These are phyloP conservation scores for Colletotrichum salicis DNA, from an alignment of 2,329 filamentous ascomycete species.

Conservation along the genomic window DNA sequence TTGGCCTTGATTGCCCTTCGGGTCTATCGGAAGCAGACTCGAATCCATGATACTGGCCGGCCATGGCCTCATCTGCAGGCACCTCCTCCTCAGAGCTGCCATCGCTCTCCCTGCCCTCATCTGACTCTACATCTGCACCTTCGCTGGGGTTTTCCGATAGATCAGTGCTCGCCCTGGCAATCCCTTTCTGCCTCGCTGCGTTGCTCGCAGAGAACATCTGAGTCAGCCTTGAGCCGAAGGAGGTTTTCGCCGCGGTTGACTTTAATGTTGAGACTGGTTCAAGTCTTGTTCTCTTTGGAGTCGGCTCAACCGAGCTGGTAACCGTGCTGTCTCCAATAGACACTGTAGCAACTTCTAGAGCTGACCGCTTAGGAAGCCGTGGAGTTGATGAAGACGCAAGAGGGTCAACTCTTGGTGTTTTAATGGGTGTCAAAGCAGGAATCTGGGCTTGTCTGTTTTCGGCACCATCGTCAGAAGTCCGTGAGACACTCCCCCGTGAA, in stretches of 20 bases:
- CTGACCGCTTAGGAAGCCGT: slow-evolving; percentile 63
- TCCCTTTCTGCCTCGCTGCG: slow-evolving; percentile 27
- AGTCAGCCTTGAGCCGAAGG: slow-evolving; percentile 55
- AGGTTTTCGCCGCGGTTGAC: slow-evolving; percentile 38
- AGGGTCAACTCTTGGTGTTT: slow-evolving; percentile 2
- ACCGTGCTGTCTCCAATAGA: slow-evolving; percentile 77
- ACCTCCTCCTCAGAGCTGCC: not conserved
- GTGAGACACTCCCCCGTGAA: not conserved
- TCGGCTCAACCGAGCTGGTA: slow-evolving; percentile 72
- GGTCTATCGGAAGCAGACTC: not conserved
- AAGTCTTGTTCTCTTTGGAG: slow-evolving; percentile 49
- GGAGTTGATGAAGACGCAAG: not conserved
- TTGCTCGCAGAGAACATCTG: slow-evolving; percentile 54
- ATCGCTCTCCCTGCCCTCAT: not conserved
- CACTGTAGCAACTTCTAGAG: slow-evolving; percentile 74
- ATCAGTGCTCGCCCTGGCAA: not conserved
- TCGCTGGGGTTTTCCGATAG: not conserved
- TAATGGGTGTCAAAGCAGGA: slow-evolving; percentile 27
- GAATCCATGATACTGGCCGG: not conserved
- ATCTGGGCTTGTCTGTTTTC: slow-evolving; percentile 36
- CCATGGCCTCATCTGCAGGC: not conserved
- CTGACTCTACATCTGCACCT: not conserved
- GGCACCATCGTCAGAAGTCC: not conserved
- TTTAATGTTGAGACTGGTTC: not conserved
- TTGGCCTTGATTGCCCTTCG: not conserved